Conservation (phyloP, 2,329 filamentous ascomycete genomes). For the Arthroderma uncinatum region DNA sequence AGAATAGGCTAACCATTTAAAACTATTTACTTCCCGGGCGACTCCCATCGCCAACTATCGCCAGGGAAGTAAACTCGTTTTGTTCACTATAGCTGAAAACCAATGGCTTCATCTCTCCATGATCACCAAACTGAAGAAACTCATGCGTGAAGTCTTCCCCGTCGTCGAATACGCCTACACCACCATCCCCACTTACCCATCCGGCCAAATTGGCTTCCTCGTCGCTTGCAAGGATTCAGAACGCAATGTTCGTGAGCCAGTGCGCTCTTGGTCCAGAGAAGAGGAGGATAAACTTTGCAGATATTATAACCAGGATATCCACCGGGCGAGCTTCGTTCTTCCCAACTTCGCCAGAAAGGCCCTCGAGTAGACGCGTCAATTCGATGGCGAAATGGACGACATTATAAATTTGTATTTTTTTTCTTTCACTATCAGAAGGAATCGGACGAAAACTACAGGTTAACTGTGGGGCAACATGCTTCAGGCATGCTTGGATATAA, state of each 20-base stretch:
- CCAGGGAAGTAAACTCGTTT: neutral
- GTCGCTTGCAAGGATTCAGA: conserved; percentile 91
- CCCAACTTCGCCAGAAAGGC: conserved; percentile 84
- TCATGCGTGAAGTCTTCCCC: conserved; percentile 94
- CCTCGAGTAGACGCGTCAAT: conserved; percentile 7
- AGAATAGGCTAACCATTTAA: conserved; percentile 17
- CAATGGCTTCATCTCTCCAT: conserved; percentile 95
- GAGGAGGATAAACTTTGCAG: conserved; percentile 87
- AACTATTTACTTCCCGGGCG: conserved; percentile 1
- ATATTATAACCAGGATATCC: conserved; percentile 97
- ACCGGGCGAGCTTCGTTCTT: conserved; percentile 86
- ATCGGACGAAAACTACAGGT: neutral
- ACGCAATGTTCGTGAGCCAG: conserved; percentile 71
- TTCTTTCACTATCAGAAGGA: neutral
- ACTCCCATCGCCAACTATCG: neutral
- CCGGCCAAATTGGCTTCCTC: conserved; percentile 99
- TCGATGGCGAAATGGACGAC: neutral
- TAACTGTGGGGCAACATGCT: neutral
- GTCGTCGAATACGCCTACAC: conserved; percentile 96
- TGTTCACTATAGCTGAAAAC: conserved; percentile 65
- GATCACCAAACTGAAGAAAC: conserved; percentile 90
- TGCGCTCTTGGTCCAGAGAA: conserved; percentile 69
- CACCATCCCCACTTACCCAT: conserved; percentile 97
- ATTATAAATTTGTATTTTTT: neutral
- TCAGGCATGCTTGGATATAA: neutral